Evolutionary conservation across 164 flowering plant species (phyloP), one percentile per base, ranked within the genome.

Genomic region (Kalanchoe fedtschenkoi): DNA sequence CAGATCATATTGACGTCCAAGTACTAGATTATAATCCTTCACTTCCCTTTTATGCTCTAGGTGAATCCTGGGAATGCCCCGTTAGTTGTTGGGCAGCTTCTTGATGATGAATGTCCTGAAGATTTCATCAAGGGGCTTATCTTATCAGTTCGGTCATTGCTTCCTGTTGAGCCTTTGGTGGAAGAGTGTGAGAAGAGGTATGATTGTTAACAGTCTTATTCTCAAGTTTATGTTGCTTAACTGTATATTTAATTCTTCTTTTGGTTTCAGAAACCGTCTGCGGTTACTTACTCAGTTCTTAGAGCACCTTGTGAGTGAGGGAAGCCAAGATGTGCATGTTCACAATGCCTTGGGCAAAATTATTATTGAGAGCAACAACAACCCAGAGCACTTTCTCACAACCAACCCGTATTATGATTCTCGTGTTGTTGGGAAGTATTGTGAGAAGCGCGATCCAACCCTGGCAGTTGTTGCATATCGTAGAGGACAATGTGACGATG

Each of bases 241-340:
- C 19, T 35, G 64, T 22, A 29, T 30, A 51, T 29, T 51, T 56
- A 71, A 57, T 28, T 46, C 53, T 63, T 21, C 29, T 17, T 51
- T 69, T 39, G 30, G 62, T 58, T 76, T 24, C 86, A 95, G 99
- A 80, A 95, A 95, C 69, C 97, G 97, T 9, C 88, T 95, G 47
- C 97, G 96, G 7, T 76, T 95, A 37, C 96, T 95, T 9, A 88
- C 99, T 55, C 99, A 95, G 71, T 95, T 95, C 75, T 71, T 95
- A 77, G 99, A 95, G 87, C 99, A 95, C 83, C 95, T 95, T 64
- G 97, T 91, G 73, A 95, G 95, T 75, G 99, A 95, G 74, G 99
- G 99, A 74, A 95, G 99, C 77, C 97, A 88, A 72, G 99, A 95
- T 77, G 97, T 95, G 35, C 99, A 95, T 78, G 99, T 95, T 24